phyloP scores from a whole-genome alignment of 2,329 filamentous ascomycete genomes.

The Neocucurbitaria cava region DNA sequence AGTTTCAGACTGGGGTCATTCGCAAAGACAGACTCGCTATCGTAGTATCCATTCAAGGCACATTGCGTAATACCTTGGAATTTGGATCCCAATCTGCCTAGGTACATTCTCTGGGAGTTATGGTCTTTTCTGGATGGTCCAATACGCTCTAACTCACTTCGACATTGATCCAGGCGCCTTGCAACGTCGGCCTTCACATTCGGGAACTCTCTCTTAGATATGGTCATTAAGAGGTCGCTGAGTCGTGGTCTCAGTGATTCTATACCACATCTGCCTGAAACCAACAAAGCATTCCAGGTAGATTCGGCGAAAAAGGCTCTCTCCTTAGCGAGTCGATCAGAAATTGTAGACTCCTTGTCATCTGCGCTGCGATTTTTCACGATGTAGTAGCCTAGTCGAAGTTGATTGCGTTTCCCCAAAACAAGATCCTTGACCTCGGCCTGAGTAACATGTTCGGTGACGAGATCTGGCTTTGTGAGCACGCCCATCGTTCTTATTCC shows the following conservation, averaged over 20 bases:
- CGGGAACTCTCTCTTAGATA: slow-evolving; percentile 57
- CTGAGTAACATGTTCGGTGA: slow-evolving; percentile 31
- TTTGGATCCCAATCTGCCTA: slow-evolving; percentile 1
- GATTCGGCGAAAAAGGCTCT: slow-evolving; percentile 41
- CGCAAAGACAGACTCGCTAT: slow-evolving; percentile 6
- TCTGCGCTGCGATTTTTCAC: background rate
- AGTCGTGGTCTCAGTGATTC: slow-evolving; percentile 50
- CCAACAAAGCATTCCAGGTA: slow-evolving; percentile 1
- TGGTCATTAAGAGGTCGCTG: slow-evolving; percentile 50
- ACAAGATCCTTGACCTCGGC: slow-evolving; percentile 29
- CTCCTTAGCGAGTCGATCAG: slow-evolving; percentile 43
- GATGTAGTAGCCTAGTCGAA: background rate
- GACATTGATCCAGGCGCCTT: slow-evolving; percentile 1
- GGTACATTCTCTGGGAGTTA: slow-evolving; percentile 11
- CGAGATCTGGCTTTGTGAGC: slow-evolving; percentile 48
- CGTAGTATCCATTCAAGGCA: slow-evolving; percentile 11
- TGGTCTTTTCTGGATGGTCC: slow-evolving; percentile 6
- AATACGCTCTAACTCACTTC: slow-evolving; percentile 7
- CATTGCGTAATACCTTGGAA: slow-evolving; percentile 11
- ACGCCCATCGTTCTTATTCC: slow-evolving; percentile 47
- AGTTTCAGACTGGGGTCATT: slow-evolving; percentile 8
- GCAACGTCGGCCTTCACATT: slow-evolving; percentile 38
- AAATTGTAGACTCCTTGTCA: background rate
- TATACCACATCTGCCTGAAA: slow-evolving; percentile 44
- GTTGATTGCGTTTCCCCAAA: slow-evolving; percentile 22